These are phyloP conservation scores for Sugiyamaella sp. DNA, from an alignment of 1,139 yeast genomes.

Conservation along the genomic window DNA sequence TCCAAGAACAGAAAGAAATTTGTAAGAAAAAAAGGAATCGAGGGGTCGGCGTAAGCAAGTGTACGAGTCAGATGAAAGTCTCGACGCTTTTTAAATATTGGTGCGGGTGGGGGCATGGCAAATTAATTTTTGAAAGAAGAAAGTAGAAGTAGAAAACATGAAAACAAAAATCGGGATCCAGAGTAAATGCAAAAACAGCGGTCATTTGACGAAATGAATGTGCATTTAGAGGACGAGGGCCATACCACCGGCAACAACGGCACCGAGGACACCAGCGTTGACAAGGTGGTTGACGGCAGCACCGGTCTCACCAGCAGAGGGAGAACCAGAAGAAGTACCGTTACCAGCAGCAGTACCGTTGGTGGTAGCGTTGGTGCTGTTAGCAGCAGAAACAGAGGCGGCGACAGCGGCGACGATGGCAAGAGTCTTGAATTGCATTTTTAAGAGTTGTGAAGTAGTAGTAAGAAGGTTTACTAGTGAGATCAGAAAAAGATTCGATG, in stretches of 20 bases:
- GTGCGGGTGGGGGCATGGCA: conserved; percentile 17
- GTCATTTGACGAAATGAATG: not conserved
- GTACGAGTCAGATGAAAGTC: not conserved
- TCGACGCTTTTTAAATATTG: not conserved
- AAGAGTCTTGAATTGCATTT: conserved; percentile 65
- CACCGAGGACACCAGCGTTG: conserved; percentile 69
- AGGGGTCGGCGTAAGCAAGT: conserved; percentile 3
- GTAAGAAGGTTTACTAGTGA: conserved; percentile 5
- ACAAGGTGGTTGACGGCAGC: conserved; percentile 57
- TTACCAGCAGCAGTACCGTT: conserved; percentile 43
- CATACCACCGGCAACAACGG: conserved; percentile 74
- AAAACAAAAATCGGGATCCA: conserved; percentile 14
- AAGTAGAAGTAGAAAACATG: conserved; percentile 8
- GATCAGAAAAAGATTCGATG: conserved; percentile 7
- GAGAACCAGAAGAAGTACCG: conserved; percentile 42
- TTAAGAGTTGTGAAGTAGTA: conserved; percentile 24
- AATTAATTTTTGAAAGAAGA: conserved; percentile 9
- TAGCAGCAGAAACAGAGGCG: conserved; percentile 53
- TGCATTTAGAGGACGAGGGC: conserved; percentile 61
- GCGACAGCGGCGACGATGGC: conserved; percentile 51
- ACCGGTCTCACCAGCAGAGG: conserved; percentile 47
- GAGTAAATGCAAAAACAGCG: conserved; percentile 10
- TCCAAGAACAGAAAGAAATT: conserved; percentile 15
- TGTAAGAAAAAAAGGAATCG: conserved; percentile 9
- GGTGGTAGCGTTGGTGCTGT: conserved; percentile 43